Percentiles rank a stretch among this genome's conserved stretches.
phyloP scores from a whole-genome alignment of 257 asterid genomes.

The Ilex asprella region DNA sequence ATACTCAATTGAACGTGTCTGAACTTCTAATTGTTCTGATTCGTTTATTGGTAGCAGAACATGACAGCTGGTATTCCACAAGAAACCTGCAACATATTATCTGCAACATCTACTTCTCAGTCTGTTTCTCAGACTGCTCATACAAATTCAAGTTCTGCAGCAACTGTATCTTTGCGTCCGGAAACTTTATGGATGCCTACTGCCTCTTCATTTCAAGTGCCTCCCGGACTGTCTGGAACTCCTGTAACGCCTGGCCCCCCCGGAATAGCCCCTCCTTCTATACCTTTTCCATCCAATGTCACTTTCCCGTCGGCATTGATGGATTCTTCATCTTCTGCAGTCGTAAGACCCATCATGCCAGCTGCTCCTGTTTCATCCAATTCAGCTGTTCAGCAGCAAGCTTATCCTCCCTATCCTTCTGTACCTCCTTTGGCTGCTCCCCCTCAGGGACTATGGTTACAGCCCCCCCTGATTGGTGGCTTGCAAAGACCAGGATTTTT shows the following conservation, averaged over 20 bases:
- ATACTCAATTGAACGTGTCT: background rate
- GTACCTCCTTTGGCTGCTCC: slow-evolving; percentile 49
- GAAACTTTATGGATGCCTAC: slow-evolving; percentile 40
- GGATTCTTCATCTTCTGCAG: slow-evolving; percentile 29
- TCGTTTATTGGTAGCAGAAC: slow-evolving; percentile 36
- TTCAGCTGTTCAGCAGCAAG: slow-evolving; percentile 51
- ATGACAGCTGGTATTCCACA: slow-evolving; percentile 39
- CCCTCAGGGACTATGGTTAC: slow-evolving; percentile 78
- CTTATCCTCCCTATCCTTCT: slow-evolving; percentile 45
- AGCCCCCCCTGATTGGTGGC: slow-evolving; percentile 55
- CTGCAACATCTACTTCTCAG: slow-evolving; percentile 39
- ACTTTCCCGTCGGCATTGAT: slow-evolving; percentile 28
- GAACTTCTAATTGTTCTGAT: slow-evolving; percentile 7
- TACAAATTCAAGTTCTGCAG: slow-evolving; percentile 36
- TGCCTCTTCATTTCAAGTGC: slow-evolving; percentile 51
- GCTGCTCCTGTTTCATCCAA: slow-evolving; percentile 35
- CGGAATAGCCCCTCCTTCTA: slow-evolving; percentile 47
- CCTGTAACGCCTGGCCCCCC: slow-evolving; percentile 51
- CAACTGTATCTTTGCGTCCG: slow-evolving; percentile 31
- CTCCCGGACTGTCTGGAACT: slow-evolving; percentile 42
- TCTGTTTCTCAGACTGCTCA: slow-evolving; percentile 40
- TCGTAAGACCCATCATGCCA: slow-evolving; percentile 35
- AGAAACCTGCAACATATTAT: slow-evolving; percentile 33
- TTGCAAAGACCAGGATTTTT: slow-evolving; percentile 67
- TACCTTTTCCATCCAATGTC: slow-evolving; percentile 33